phyloP scores from a whole-genome alignment of 148 eudicot genomes.

The Amaranthus palmeri region DNA sequence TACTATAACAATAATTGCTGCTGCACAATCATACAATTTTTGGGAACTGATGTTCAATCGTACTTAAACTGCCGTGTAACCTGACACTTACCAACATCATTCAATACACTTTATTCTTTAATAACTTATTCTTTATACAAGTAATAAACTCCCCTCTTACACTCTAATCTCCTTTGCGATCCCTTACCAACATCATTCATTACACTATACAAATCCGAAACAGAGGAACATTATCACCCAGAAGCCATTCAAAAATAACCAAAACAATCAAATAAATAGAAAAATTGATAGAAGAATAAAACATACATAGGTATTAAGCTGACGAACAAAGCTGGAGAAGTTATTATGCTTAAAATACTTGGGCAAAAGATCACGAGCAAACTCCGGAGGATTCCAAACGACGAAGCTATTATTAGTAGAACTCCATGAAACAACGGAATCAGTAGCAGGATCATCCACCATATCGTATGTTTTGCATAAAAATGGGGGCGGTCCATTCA shows the following conservation, averaged over 20 bases:
- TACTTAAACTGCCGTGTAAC: background rate
- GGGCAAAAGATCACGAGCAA: slow-evolving; percentile 65
- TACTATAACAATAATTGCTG: background rate
- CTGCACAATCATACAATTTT: background rate
- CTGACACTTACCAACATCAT: background rate
- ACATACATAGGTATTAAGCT: slow-evolving; percentile 77
- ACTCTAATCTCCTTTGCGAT: background rate
- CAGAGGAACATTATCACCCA: background rate
- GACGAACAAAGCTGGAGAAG: slow-evolving; percentile 91
- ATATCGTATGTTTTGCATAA: slow-evolving; percentile 69
- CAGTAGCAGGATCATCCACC: slow-evolving; percentile 66
- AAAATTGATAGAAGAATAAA: slow-evolving; percentile 20
- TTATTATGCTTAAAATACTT: slow-evolving; percentile 85
- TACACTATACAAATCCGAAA: background rate
- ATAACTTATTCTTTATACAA: background rate
- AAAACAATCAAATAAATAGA: background rate
- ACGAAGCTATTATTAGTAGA: slow-evolving; percentile 68
- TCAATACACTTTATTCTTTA: background rate
- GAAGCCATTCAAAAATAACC: background rate
- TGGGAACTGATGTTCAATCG: no score
- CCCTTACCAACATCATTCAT: background rate
- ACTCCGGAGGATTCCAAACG: slow-evolving; percentile 89
- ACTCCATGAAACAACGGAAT: slow-evolving; percentile 77
- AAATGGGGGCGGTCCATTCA: slow-evolving; percentile 63
- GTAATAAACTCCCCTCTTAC: background rate